Percentiles rank a stretch among this genome's conserved stretches.
Conservation (phyloP, 2,329 filamentous ascomycete species). For the Capronia coronata region DNA sequence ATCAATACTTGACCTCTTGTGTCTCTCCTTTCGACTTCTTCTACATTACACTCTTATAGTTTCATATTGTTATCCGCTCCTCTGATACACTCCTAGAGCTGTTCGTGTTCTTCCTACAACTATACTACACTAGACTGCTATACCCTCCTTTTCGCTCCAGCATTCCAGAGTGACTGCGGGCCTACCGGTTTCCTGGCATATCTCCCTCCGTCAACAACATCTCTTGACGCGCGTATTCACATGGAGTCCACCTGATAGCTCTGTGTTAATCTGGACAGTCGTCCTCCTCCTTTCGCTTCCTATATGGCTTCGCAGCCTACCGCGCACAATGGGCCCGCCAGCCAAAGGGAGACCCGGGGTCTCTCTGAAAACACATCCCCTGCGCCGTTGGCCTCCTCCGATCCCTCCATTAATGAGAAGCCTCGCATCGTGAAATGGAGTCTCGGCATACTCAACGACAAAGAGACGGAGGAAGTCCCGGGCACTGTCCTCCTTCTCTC, state of each 20-base stretch:
- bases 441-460: slow-evolving; percentile 78
- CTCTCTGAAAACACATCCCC: not conserved
- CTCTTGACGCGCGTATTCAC: too few species aligned
- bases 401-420: slow-evolving; percentile 10
- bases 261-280: not conserved
- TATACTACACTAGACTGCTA: not conserved
- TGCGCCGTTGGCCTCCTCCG: not conserved
- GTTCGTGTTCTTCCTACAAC: not conserved
- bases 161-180: not conserved
- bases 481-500: slow-evolving; percentile 59
- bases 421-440: slow-evolving; percentile 43
- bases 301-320: slow-evolving; percentile 3
- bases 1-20: too few species aligned
- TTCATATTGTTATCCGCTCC: not conserved
- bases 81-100: not conserved
- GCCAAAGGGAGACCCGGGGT: not conserved
- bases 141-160: not conserved
- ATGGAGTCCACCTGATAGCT: not conserved
- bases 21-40: too few species aligned
- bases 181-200: not conserved
- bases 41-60: too few species aligned
- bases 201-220: not conserved
- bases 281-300: not conserved
- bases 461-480: slow-evolving; percentile 76
- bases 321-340: slow-evolving; percentile 3